A percentile compares a stretch with the other conserved stretches of the same genome.
Evolutionary conservation across 345 rosid genomes (phyloP).

Genomic region (Rubroshorea leprosula): DNA sequence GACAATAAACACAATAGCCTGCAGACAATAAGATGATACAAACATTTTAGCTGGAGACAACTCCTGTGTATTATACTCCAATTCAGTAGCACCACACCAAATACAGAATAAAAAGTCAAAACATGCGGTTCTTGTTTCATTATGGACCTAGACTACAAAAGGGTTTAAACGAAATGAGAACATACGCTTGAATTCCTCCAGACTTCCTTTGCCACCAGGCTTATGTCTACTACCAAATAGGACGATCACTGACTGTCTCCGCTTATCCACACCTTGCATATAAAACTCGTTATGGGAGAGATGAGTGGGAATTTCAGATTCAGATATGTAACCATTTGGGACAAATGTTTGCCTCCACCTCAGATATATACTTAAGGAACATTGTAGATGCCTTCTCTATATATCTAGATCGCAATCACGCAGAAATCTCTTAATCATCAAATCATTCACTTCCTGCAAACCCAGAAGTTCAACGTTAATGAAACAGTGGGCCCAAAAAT

Average conservation of each 20-base stretch:
- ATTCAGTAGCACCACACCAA: not conserved
- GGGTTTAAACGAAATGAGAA: not conserved
- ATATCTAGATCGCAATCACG: slow-evolving; percentile 82
- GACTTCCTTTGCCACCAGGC: slow-evolving; percentile 47
- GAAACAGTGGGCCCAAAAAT: too few relatives aligned
- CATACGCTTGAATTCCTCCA: slow-evolving; percentile 80
- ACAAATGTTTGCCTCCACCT: slow-evolving; percentile 56
- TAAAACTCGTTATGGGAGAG: slow-evolving; percentile 62
- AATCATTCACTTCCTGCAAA: slow-evolving; percentile 68
- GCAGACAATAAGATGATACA: not conserved
- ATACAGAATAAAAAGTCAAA: not conserved
- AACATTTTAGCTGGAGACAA: not conserved
- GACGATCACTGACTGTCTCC: slow-evolving; percentile 56
- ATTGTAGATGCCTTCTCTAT: slow-evolving; percentile 71
- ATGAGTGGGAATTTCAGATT: slow-evolving; percentile 48
- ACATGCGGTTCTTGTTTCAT: not conserved
- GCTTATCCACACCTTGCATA: slow-evolving; percentile 72
- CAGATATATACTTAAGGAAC: slow-evolving; percentile 62
- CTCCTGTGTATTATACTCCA: not conserved
- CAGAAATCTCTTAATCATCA: slow-evolving; percentile 70
- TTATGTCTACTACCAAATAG: slow-evolving; percentile 54
- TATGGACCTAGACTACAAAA: not conserved
- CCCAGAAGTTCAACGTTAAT: not conserved
- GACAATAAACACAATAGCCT: slow-evolving; percentile 62
- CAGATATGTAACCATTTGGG: slow-evolving; percentile 54